Base-by-base conservation (phyloP, 2,329 filamentous ascomycete genomes). In the Trichoderma semiorbis region DNA sequence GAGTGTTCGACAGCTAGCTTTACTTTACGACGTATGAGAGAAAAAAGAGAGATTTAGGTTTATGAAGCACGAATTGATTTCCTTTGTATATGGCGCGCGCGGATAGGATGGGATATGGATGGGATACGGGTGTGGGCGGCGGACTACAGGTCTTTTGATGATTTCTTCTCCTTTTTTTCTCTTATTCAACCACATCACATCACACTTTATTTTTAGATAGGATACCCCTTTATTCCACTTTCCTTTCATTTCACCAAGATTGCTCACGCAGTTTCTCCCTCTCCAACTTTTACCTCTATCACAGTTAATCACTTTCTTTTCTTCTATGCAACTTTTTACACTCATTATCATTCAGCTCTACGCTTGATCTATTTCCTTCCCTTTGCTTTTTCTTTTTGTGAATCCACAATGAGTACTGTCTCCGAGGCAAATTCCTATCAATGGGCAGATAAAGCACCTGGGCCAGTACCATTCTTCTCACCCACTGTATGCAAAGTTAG, bases 401-500 rank as follows among this genome's bases (percentile, higher is more conserved):
- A 5, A 70, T n/a, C 11, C 47, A 30, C 21, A 21, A 36, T n/a
- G 28, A 36, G 18, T 28, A 30, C 43, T 10, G 4, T 18, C 26
- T 72, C 28, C 21, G 3, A 12, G 14, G 10, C 3, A 14, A 18
- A 36, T 12, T 32, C 16, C 61, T 2, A 50, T 79, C 72, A 85
- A 74, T 84, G 81, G 61, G 74, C 75, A 67, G 75, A 70, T 63
- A 79, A 32, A 14, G 81, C 81, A 69, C 85, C 84, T 1, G 87
- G 87, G 0, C 85, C 86, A 3, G 84, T 83, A 16, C 81, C 84
- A 74, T 90, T 90, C 75, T 81, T 86, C 80, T 90, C 88, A 16
- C 87, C 88, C 57, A 90, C 88, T 90, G 69, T 30, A 24, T 26
- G 62, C 57, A 64, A 28, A 10, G 65, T 77, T 72, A 76, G 75